Percentiles rank a stretch among this genome's conserved stretches.
phyloP scores from a whole-genome alignment of 2,329 filamentous ascomycete genomes.

The Fusarium citri region DNA sequence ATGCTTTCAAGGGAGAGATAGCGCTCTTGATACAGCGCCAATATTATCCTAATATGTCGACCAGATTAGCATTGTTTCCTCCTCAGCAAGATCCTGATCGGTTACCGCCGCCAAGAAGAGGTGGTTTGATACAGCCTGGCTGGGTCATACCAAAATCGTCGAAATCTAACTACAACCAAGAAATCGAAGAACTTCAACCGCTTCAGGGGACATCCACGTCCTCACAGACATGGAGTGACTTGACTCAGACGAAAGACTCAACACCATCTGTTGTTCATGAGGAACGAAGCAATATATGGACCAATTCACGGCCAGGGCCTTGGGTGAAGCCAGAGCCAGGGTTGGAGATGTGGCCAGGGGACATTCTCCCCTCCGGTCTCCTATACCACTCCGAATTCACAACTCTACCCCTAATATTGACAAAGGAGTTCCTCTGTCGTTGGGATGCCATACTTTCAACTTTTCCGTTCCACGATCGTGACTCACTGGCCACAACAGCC shows the following conservation, averaged over 20 bases:
- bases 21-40: neutral
- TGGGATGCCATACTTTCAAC: constrained; percentile 6
- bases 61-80: constrained; percentile 1
- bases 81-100: neutral
- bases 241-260: neutral
- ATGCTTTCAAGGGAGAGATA: neutral
- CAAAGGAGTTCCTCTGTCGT: constrained; percentile 4
- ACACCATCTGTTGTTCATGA: neutral
- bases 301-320: constrained; percentile 1
- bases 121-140: neutral
- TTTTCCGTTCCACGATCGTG: constrained; percentile 1
- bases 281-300: neutral
- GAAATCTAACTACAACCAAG: neutral
- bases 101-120: neutral
- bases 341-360: constrained; percentile 5
- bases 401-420: neutral
- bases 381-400: constrained; percentile 9
- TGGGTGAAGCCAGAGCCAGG: constrained; percentile 12
- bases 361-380: constrained; percentile 7
- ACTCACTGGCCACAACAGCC: neutral
- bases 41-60: constrained; percentile 9
- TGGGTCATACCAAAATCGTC: neutral
- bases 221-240: neutral
- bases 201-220: neutral
- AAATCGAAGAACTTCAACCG: neutral